Evolutionary conservation across 257 asterid genomes (phyloP), one percentile per base, ranked within the genome.

Genomic region (Solanum bulbocastanum): DNA sequence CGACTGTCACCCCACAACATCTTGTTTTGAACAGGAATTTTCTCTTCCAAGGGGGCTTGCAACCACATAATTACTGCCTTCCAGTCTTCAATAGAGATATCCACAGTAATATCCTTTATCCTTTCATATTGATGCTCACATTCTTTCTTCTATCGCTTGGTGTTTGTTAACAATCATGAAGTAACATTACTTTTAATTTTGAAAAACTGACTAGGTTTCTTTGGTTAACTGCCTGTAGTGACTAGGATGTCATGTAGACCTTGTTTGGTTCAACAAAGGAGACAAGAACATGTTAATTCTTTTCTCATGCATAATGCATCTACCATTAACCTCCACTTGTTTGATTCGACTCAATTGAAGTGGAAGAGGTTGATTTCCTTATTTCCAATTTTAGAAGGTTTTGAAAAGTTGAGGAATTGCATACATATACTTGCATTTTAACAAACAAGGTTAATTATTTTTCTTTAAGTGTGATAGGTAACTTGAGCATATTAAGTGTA

Each of bases 1-100:
- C 99, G 86, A 97, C 99, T 7, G 98, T 97, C 91, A 97, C 99
- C 56, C 99, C 99, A 22, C 99, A 97, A 27, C 99, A 97, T 93
- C 96, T 97, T 84, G 92, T 95, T 89, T 95, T 97, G 15, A 97
- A 97, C 89, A 93, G 98, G 92, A 97, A 97, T 92, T 91, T 98
- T 89, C 93, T 97, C 87, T 97, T 97, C 68, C 96, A 95, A 90
- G 99, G 99, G 88, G 98, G 99, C 87, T 69, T 97, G 81, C 98
- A 92, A 86, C 99, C 99, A 44, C 99, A 97, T 87, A 94, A 92
- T 91, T 97, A 92, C 86, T 97, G 98, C 87, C 99, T 96, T 83
- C 99, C 99, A 44, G 96, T 97, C 83, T 93, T 97, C 27, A 97
- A 97, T 90, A 93, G 99, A 87, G 98, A 97, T 92, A 94, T 68